Base-by-base conservation (phyloP, 305 asterid genomes). In the Fraxinus sp. region DNA sequence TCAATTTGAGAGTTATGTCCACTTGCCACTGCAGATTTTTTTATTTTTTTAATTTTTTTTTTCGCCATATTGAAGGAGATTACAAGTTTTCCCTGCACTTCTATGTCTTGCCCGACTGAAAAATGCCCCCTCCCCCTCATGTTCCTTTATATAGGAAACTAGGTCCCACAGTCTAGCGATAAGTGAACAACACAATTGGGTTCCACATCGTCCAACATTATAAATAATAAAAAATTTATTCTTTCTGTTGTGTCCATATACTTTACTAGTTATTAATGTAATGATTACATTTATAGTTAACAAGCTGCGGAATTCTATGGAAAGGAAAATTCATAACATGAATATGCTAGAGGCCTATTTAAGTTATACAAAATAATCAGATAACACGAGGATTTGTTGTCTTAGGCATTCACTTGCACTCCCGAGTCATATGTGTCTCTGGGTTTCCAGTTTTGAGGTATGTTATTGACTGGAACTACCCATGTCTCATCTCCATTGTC, bases 401-500 rank as follows among this genome's bases (percentile, higher is more conserved):
- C 73, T 88, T 84, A 88, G 78, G 73, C 89, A 73, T 49, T 84
- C 18, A 85, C 92, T 91, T 93, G 98, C 74, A 92, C 91, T 86
- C 98, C 98, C 0, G 97, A 86, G 86, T 94, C 95, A 18, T 91
- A 90, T 81, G 77, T 85, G 41, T 91, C 95, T 83, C 98, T 97
- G 78, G 90, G 84, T 83, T 91, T 90, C 97, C 97, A 94, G 91
- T 89, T 93, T 57, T 75, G 84, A 5, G 98, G 97, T 64, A 94
- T 87, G 85, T 89, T 87, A 32, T 88, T 92, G 16, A 82, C 83
- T 52, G 97, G 94, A 86, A 90, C 91, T 11, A 92, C 81, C 97
- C 98, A 94, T 77, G 73, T 85, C 88, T 91, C 97, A 5, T 91
- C 93, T 77, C 90, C 97, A 64, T 89, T 90, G 73, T 90, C 91